These are phyloP conservation scores for Plenodomus tracheiphilus DNA, from an alignment of 2,329 filamentous ascomycete genomes.

Conservation along the genomic window DNA sequence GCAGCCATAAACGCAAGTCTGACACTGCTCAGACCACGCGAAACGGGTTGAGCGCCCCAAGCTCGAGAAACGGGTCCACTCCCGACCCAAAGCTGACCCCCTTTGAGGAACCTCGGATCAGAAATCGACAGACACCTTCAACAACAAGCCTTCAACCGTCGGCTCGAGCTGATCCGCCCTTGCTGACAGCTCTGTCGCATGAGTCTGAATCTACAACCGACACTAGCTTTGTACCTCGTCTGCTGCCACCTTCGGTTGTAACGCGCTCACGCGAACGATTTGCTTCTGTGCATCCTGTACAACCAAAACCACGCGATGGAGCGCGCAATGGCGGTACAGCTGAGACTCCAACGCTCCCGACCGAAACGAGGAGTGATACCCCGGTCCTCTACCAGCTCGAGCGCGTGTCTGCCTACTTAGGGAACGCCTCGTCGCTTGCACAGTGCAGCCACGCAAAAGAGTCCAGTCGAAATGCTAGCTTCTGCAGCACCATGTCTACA, in stretches of 20 bases:
- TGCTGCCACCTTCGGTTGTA: conserved; percentile 13
- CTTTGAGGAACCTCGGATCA: conserved; percentile 11
- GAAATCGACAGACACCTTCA: conserved; percentile 13
- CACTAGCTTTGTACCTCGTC: conserved; percentile 8
- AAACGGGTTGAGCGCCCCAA: conserved; percentile 1
- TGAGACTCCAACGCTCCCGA: conserved; percentile 13
- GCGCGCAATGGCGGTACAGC: conserved; percentile 14
- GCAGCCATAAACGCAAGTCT: conserved; percentile 1
- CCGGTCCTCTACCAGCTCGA: conserved; percentile 27
- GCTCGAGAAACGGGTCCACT: background rate
- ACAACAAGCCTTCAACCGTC: conserved; percentile 1
- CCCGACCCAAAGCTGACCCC: conserved; percentile 2
- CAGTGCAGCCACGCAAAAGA: conserved; percentile 20
- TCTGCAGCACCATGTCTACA: conserved; percentile 40
- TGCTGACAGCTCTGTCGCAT: conserved; percentile 3
- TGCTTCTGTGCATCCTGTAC: conserved; percentile 19
- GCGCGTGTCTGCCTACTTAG: conserved; percentile 23
- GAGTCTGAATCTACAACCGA: conserved; percentile 3
- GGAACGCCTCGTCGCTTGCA: conserved; percentile 20
- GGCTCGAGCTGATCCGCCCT: conserved; percentile 9
- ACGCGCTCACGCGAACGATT: conserved; percentile 16
- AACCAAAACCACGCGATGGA: conserved; percentile 26
- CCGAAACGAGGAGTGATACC: conserved; percentile 22
- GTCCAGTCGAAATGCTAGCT: conserved; percentile 33
- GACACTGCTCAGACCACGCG: background rate